These are phyloP conservation scores for Lipomyces spencermartinsiae DNA, from an alignment of 805 yeast species.

Conservation along the genomic window DNA sequence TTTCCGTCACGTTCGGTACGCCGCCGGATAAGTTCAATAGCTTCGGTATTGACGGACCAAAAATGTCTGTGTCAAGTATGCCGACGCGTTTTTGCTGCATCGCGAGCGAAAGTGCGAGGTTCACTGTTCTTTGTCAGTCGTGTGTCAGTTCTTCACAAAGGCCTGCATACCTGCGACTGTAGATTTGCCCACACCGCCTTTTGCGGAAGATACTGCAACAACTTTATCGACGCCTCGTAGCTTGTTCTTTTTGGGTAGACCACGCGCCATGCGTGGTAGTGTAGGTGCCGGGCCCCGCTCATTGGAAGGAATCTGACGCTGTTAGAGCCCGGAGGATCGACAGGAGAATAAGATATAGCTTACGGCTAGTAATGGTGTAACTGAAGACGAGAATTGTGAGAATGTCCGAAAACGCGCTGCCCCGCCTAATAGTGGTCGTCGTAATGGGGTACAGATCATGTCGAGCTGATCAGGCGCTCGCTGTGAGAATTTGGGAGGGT, in stretches of 20 bases:
- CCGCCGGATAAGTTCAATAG: constrained; percentile 73
- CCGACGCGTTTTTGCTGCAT: constrained; percentile 65
- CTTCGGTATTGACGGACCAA: constrained; percentile 84
- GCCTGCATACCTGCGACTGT: constrained; percentile 57
- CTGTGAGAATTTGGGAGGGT: not conserved
- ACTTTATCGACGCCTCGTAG: constrained; percentile 69
- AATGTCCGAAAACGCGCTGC: not conserved
- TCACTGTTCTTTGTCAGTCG: constrained; percentile 48
- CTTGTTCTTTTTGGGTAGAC: constrained; percentile 60
- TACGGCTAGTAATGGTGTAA: not conserved
- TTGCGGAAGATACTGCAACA: constrained; percentile 73
- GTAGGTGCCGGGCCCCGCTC: constrained; percentile 42
- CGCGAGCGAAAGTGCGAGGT: constrained; percentile 68
- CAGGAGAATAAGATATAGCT: not conserved
- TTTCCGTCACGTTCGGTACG: constrained; percentile 54
- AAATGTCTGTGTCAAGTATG: constrained; percentile 77
- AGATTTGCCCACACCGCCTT: constrained; percentile 84
- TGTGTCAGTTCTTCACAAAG: not conserved
- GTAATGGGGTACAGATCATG: not conserved
- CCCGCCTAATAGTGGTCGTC: not conserved
- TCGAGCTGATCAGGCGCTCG: not conserved
- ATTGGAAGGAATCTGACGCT: constrained; percentile 9
- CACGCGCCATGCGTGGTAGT: constrained; percentile 54
- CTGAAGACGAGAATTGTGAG: not conserved
- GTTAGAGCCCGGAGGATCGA: not conserved